Evolutionary conservation across 2,329 filamentous ascomycete genomes (phyloP), one percentile per base, ranked within the genome.

Genomic region (Xylariaceae sp.): DNA sequence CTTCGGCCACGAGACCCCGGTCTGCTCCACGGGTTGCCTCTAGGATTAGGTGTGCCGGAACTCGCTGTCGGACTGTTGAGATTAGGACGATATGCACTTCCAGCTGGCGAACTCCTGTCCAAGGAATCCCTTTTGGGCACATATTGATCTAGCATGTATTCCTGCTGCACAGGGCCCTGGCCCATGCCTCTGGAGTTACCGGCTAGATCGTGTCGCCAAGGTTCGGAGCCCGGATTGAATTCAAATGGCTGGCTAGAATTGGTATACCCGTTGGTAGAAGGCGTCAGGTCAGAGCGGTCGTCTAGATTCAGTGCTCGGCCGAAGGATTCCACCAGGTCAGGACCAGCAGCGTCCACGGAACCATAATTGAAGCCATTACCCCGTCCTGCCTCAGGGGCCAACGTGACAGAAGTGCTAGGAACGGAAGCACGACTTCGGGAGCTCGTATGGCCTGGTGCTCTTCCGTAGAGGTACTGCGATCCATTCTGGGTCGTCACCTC

Each of bases 161-260:
- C 59, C 22, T 56, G 40, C 29, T 49, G 52, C 25, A 26, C n/a
- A n/a, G 45, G 45, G 16, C 42, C 53, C 35, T 55, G 49, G 7
- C 33, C 33, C 17, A 44, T 47, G 10, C 34, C 36, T 28, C 46
- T 42, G 18, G 36, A 37, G 19, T 32, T 45, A 25, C 18, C 39
- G n/a, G 24, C 5, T n/a, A 45, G 42, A 11, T 65, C 58, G 6
- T 53, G 51, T 31, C 54, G 54, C 68, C 70, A 74, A 3, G 66
- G 42, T 41, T 67, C 63, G 5, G 65, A 65, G 6, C 53, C 59
- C 1, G 68, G 64, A 40, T 72, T 70, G 40, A 66, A 53, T 40
- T 67, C 64, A 44, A 70, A 70, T 5, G 60, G 53, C 32, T 61
- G 61, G 18, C 35, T 37, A 3, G 43, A 42, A 29, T 42, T 47